phyloP scores from a whole-genome alignment of 495 filamentous ascomycete species.

The Pyrenula massariospora region DNA sequence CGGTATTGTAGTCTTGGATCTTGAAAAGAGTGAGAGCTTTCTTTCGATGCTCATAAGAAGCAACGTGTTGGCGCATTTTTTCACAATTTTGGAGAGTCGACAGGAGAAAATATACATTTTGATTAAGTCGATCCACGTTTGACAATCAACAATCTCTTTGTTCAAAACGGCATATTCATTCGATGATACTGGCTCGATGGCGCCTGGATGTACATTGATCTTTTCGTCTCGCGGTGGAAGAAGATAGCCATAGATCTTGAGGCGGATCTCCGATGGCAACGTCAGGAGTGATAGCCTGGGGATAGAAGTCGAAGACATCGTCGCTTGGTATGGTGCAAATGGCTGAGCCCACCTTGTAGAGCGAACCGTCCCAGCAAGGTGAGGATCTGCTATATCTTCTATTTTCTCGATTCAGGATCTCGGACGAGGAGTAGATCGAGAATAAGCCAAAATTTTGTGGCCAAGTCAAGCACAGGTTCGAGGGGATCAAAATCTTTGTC shows the following conservation, averaged over 20 bases:
- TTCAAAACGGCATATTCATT: not conserved
- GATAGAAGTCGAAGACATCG: too few relatives aligned
- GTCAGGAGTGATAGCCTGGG: too few relatives aligned
- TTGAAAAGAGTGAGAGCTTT: not conserved
- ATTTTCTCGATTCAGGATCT: too few relatives aligned
- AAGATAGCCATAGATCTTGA: not conserved
- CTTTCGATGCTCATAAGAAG: not conserved
- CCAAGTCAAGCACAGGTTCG: too few relatives aligned
- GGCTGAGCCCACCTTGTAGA: too few relatives aligned
- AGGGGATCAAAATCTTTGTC: too few relatives aligned
- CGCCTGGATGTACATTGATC: not conserved
- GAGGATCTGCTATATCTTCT: too few relatives aligned
- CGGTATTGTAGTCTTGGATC: not conserved
- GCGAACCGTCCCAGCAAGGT: too few relatives aligned
- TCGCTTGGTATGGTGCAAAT: too few relatives aligned
- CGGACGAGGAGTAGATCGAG: too few relatives aligned
- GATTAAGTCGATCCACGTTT: not conserved
- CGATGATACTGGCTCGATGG: not conserved
- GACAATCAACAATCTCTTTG: not conserved
- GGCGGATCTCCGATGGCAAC: not conserved
- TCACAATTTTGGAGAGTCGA: not conserved
- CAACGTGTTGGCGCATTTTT: not conserved
- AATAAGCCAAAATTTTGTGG: too few relatives aligned
- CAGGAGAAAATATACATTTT: not conserved
- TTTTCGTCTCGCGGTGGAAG: not conserved